These are phyloP conservation scores for Primulina huaijiensis DNA, from an alignment of 257 asterid species.

Conservation along the genomic window DNA sequence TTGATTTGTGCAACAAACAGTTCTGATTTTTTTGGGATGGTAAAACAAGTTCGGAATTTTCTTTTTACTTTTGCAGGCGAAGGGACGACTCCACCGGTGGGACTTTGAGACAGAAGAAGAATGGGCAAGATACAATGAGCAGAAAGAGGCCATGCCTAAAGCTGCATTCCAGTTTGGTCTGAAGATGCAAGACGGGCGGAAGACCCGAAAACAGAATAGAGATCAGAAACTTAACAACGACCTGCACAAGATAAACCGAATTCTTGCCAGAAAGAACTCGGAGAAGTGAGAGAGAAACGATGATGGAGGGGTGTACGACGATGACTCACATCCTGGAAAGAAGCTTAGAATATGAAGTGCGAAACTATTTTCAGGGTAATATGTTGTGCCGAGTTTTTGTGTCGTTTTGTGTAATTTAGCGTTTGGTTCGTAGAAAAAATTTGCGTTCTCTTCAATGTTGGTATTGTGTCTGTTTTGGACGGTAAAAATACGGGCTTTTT, in stretches of 20 bases:
- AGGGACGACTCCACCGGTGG: conserved; percentile 97
- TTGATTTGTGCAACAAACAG: neutral
- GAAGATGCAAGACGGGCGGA: conserved; percentile 98
- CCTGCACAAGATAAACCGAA: conserved; percentile 86
- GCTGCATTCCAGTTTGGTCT: conserved; percentile 99
- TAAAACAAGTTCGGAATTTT: neutral
- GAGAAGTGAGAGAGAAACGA: conserved; percentile 61
- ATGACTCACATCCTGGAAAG: conserved; percentile 83
- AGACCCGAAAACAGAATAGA: conserved; percentile 92
- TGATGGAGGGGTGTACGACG: conserved; percentile 47
- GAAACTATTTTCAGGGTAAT: neutral
- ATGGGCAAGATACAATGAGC: conserved; percentile 96
- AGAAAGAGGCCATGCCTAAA: conserved; percentile 99
- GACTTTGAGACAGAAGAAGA: conserved; percentile 99
- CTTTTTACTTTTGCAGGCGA: conserved; percentile 53
- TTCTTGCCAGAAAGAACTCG: conserved; percentile 73
- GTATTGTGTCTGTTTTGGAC: no score
- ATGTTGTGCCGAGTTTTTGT: no score
- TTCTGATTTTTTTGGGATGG: neutral
- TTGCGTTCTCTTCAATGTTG: no score
- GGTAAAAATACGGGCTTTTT: no score
- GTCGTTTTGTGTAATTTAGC: no score
- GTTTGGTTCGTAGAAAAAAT: no score
- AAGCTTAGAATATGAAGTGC: conserved; percentile 60
- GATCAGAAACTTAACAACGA: conserved; percentile 94